These are phyloP conservation scores for Pueraria montana DNA, from an alignment of 306 rosid species.

Conservation along the genomic window DNA sequence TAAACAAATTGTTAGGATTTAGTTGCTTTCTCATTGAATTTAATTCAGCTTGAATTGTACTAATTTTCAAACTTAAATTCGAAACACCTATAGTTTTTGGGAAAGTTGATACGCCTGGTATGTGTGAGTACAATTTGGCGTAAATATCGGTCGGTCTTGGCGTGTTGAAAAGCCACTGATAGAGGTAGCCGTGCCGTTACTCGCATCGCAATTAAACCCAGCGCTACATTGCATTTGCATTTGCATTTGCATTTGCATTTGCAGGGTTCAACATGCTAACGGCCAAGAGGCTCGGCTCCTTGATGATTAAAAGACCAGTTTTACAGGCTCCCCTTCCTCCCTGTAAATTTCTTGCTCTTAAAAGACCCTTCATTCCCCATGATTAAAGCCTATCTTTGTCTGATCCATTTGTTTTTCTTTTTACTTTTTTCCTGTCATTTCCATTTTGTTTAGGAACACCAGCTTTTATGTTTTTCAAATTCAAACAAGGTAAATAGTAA, in stretches of 20 bases:
- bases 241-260: too few relatives aligned
- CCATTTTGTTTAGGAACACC: constrained; percentile 34
- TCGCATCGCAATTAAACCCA: neutral
- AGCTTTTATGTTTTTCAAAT: constrained; percentile 44
- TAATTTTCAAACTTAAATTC: too few relatives aligned
- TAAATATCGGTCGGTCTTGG: too few relatives aligned
- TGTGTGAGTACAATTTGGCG: too few relatives aligned
- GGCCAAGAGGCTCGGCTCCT: constrained; percentile 44
- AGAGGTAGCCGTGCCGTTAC: constrained; percentile 45
- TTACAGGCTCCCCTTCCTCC: constrained; percentile 51
- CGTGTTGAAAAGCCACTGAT: neutral
- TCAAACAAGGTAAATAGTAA: neutral
- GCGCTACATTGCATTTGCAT: constrained; percentile 20
- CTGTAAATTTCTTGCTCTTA: constrained; percentile 17
- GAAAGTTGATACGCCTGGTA: too few relatives aligned
- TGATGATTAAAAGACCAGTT: constrained; percentile 45
- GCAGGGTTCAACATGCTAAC: neutral
- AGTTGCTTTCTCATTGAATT: too few relatives aligned
- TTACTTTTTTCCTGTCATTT: constrained; percentile 44
- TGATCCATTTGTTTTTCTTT: constrained; percentile 19
- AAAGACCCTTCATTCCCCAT: constrained; percentile 33
- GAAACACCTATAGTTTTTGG: too few relatives aligned
- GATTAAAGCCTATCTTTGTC: constrained; percentile 46
- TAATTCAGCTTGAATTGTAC: too few relatives aligned
- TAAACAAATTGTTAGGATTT: too few relatives aligned